phyloP scores from a whole-genome alignment of 768 basidiomycete species.

The Gautieria morchelliformis region DNA sequence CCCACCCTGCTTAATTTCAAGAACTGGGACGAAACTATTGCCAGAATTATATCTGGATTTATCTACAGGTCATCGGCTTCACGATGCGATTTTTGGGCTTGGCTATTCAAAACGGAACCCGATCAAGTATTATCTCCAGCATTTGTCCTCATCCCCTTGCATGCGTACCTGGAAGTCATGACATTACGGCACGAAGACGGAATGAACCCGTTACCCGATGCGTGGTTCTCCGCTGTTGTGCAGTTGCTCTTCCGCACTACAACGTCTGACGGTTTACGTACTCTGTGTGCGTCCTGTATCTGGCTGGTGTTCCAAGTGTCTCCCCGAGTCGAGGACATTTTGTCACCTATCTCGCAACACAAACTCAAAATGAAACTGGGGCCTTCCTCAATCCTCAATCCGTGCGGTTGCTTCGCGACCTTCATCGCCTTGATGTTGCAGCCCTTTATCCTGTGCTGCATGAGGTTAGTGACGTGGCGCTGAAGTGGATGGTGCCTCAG shows the following conservation, averaged over 20 bases:
- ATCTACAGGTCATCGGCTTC: neutral
- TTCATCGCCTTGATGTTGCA: neutral
- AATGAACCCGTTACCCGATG: neutral
- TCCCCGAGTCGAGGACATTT: neutral
- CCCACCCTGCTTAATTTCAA: neutral
- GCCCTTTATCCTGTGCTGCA: slow-evolving; percentile 13
- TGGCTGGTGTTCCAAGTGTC: neutral
- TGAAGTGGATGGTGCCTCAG: slow-evolving; percentile 45
- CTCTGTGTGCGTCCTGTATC: neutral
- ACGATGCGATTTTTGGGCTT: neutral
- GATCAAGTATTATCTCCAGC: neutral
- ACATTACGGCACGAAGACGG: neutral
- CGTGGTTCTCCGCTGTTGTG: neutral
- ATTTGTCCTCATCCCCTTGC: neutral
- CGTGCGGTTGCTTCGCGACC: neutral
- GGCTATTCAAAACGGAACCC: neutral
- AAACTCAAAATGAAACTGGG: neutral
- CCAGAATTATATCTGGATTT: neutral
- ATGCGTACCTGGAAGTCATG: neutral
- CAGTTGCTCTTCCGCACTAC: neutral
- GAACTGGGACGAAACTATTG: neutral
- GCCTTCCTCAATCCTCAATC: neutral
- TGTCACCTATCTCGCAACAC: neutral
- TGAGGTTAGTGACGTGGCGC: slow-evolving; percentile 32
- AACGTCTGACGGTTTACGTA: neutral